A percentile compares a stretch with the other conserved stretches of the same genome.
These are phyloP conservation scores for Ophiostoma perfectum DNA, from an alignment of 2,329 filamentous ascomycete genomes.

Conservation along the genomic window DNA sequence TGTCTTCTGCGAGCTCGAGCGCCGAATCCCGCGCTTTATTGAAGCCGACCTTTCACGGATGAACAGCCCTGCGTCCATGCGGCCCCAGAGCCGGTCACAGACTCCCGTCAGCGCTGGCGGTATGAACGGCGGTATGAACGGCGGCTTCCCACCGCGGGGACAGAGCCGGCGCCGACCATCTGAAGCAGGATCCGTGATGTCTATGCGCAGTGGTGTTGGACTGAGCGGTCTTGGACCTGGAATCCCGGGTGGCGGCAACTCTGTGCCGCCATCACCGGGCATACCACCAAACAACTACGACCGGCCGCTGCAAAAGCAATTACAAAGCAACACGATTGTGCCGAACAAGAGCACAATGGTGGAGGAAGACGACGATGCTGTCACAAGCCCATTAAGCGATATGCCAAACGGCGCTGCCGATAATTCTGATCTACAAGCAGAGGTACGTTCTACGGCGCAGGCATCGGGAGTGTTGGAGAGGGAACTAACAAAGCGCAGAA, in stretches of 20 bases:
- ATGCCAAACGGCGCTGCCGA: constrained; percentile 1
- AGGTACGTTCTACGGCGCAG: too few relatives aligned
- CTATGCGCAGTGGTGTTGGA: constrained; percentile 33
- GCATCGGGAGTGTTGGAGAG: constrained; percentile 27
- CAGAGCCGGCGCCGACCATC: constrained; percentile 53
- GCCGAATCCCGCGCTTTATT: constrained; percentile 78
- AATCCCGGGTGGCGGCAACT: constrained; percentile 24
- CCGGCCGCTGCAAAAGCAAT: constrained; percentile 77
- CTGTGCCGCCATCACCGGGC: constrained; percentile 55
- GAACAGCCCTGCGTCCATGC: constrained; percentile 61
- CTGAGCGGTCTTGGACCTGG: constrained; percentile 26
- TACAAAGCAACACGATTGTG: constrained; percentile 92
- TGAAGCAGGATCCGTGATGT: constrained; percentile 57
- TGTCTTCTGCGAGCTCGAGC: constrained; percentile 90
- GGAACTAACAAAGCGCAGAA: constrained; percentile 16
- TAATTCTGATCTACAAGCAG: background rate
- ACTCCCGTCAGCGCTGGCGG: constrained; percentile 46
- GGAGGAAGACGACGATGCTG: constrained; percentile 76
- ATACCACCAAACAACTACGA: constrained; percentile 60
- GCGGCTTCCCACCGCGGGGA: constrained; percentile 47
- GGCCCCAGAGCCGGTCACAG: constrained; percentile 56
- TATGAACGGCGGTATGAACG: constrained; percentile 49
- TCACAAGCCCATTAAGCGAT: constrained; percentile 28
- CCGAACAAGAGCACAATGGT: constrained; percentile 98
- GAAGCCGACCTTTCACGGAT: constrained; percentile 62